A percentile compares a stretch with the other conserved stretches of the same genome.
These are phyloP conservation scores for Colletotrichum cereale DNA, from an alignment of 2,329 filamentous ascomycete species.

Conservation along the genomic window DNA sequence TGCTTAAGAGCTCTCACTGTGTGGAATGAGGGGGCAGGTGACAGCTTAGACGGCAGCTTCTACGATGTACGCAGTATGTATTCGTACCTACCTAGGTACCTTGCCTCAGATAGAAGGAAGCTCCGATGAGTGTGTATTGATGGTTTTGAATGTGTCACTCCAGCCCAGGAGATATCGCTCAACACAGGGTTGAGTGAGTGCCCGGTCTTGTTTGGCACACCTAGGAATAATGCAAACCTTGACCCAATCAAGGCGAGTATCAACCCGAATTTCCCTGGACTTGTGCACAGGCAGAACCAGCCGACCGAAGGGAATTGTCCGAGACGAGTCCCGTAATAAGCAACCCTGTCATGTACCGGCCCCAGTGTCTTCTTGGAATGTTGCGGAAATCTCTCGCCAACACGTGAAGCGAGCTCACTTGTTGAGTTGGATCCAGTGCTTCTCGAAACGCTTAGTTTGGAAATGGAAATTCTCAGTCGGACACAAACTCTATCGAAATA, in stretches of 20 bases:
- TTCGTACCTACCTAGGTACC: background rate
- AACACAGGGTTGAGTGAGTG: background rate
- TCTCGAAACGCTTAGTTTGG: background rate
- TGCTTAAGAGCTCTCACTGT: background rate
- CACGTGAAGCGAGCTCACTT: background rate
- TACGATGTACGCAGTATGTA: background rate
- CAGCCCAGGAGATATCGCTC: background rate
- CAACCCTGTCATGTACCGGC: background rate
- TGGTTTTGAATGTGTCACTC: background rate
- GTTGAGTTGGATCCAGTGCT: background rate
- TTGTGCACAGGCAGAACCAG: background rate
- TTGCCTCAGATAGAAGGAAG: background rate
- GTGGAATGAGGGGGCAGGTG: background rate
- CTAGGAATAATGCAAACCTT: slow-evolving; percentile 3
- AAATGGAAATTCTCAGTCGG: background rate
- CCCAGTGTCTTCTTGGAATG: background rate
- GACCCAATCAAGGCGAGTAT: slow-evolving; percentile 8
- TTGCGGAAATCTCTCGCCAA: background rate
- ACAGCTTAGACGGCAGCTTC: background rate
- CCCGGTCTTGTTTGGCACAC: slow-evolving; percentile 7
- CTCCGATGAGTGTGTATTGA: background rate
- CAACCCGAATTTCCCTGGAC: background rate
- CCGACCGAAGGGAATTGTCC: background rate
- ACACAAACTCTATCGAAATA: background rate
- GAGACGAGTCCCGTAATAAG: background rate